These are phyloP conservation scores for Xylaria grammica DNA, from an alignment of 495 filamentous ascomycete genomes.

Conservation along the genomic window DNA sequence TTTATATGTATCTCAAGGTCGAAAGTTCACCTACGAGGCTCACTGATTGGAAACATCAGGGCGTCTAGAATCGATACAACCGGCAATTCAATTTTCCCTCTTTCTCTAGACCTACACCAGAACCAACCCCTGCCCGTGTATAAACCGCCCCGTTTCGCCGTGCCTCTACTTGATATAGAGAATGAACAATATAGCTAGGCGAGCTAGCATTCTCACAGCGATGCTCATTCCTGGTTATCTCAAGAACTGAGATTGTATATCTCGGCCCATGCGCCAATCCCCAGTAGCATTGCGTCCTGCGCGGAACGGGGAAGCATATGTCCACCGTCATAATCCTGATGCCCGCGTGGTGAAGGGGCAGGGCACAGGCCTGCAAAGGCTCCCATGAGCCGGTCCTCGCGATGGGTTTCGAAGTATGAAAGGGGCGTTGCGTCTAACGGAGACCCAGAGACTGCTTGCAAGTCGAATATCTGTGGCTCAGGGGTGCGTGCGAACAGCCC, in stretches of 20 bases:
- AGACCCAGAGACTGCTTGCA: no score
- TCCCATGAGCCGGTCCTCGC: constrained; percentile 5
- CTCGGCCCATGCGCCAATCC: constrained; percentile 7
- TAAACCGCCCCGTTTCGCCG: no score
- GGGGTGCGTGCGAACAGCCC: not conserved
- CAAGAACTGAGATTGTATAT: not conserved
- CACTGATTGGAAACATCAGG: no score
- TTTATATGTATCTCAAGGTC: no score
- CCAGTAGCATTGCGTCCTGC: not conserved
- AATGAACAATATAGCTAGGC: no score
- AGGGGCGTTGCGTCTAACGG: not conserved
- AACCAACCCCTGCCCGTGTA: no score
- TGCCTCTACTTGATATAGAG: no score
- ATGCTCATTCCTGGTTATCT: not conserved
- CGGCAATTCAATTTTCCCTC: no score
- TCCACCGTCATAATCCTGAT: not conserved
- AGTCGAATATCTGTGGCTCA: not conserved
- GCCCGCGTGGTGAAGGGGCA: not conserved
- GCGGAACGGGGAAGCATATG: not conserved
- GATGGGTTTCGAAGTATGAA: not conserved
- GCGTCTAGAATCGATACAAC: no score
- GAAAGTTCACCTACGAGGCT: no score
- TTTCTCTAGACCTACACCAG: no score
- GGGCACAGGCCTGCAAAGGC: not conserved
- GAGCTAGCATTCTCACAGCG: not conserved